These are phyloP conservation scores for Chrysoporthe puriensis DNA, from an alignment of 2,329 filamentous ascomycete species.

Conservation along the genomic window DNA sequence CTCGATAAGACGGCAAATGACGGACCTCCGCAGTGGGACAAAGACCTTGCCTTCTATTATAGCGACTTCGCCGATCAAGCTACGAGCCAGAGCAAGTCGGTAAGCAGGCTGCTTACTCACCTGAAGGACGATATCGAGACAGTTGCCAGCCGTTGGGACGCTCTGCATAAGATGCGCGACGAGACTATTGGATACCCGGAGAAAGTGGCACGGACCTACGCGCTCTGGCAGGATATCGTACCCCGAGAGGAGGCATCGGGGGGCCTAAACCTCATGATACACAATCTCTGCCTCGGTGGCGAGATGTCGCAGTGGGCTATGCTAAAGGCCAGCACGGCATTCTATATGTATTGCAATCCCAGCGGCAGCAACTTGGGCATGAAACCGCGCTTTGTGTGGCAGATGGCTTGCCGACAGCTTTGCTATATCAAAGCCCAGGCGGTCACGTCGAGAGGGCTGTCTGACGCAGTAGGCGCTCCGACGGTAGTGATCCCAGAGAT, in stretches of 20 bases:
- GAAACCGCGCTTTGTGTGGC: slow-evolving; percentile 46
- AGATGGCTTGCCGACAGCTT: slow-evolving; percentile 53
- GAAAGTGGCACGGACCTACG: slow-evolving; percentile 43
- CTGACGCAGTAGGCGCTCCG: slow-evolving; percentile 30
- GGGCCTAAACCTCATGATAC: slow-evolving; percentile 31
- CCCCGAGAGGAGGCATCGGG: slow-evolving; percentile 37
- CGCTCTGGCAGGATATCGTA: slow-evolving; percentile 47
- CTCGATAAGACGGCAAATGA: slow-evolving; percentile 29
- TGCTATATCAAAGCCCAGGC: slow-evolving; percentile 49
- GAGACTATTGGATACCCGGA: slow-evolving; percentile 26
- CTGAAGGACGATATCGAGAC: slow-evolving; percentile 41
- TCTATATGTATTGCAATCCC: slow-evolving; percentile 41
- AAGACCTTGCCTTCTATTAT: slow-evolving; percentile 41
- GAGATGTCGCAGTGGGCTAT: slow-evolving; percentile 49
- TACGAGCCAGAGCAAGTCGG: slow-evolving; percentile 28
- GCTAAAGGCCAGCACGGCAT: slow-evolving; percentile 54
- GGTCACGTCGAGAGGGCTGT: slow-evolving; percentile 13
- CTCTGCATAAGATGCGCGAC: slow-evolving; percentile 26
- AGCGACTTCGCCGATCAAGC: background rate
- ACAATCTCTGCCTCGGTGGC: slow-evolving; percentile 35
- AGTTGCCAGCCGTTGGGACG: slow-evolving; percentile 40
- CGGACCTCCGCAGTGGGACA: slow-evolving; percentile 40
- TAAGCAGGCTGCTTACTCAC: slow-evolving; percentile 38
- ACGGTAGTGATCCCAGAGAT: slow-evolving; percentile 42
- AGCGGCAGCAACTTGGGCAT: slow-evolving; percentile 24